A percentile compares a stretch with the other conserved stretches of the same genome.
These are phyloP conservation scores for Boletus rubescentipes DNA, from an alignment of 768 basidiomycete genomes.

Conservation along the genomic window DNA sequence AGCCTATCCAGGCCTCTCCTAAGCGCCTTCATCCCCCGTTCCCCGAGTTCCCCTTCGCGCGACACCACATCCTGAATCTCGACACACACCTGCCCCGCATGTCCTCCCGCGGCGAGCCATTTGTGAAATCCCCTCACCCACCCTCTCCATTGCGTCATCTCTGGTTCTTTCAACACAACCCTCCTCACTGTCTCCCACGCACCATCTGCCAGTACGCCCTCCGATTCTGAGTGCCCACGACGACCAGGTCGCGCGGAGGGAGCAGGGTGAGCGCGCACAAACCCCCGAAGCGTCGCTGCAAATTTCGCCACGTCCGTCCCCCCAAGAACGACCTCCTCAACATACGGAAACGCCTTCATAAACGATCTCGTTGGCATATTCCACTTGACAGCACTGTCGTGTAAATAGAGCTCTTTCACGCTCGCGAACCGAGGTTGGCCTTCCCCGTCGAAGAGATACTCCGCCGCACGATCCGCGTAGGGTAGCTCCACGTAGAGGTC, in stretches of 20 bases:
- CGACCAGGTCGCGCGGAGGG: no score
- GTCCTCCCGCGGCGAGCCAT: slow-evolving; percentile 20
- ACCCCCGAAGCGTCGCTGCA: slow-evolving; percentile 10
- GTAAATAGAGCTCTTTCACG: slow-evolving; percentile 12
- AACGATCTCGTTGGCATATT: slow-evolving; percentile 15
- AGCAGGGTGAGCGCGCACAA: background rate
- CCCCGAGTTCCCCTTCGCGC: background rate
- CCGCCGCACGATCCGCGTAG: background rate
- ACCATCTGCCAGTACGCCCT: slow-evolving; percentile 1
- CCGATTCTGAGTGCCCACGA: background rate
- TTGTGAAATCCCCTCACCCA: slow-evolving; percentile 16
- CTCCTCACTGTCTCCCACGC: slow-evolving; percentile 10
- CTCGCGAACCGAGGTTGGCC: slow-evolving; percentile 11
- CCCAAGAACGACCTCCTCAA: slow-evolving; percentile 15
- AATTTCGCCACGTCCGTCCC: slow-evolving; percentile 12
- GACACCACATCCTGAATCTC: slow-evolving; percentile 2
- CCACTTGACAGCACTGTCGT: slow-evolving; percentile 7
- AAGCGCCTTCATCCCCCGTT: background rate
- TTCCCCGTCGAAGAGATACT: no score
- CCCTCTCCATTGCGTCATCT: slow-evolving; percentile 10
- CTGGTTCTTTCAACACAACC: slow-evolving; percentile 11
- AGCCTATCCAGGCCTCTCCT: slow-evolving; percentile 10
- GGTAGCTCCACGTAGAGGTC: slow-evolving; percentile 11
- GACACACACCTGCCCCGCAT: slow-evolving; percentile 8
- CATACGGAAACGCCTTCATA: slow-evolving; percentile 17